These are phyloP conservation scores for Handroanthus guayacan DNA, from an alignment of 257 asterid species.

Conservation along the genomic window DNA sequence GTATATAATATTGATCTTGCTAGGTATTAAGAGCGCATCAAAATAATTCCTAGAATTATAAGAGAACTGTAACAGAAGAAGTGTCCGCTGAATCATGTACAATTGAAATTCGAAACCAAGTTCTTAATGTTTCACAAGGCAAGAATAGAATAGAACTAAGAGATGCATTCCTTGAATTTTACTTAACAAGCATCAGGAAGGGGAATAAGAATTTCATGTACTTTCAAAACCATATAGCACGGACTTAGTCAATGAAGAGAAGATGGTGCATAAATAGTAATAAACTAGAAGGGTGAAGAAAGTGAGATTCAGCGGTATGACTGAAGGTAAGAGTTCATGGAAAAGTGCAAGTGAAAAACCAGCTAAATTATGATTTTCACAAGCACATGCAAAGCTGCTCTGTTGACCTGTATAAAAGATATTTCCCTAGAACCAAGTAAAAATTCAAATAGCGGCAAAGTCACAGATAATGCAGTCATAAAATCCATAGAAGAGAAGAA, in stretches of 20 bases:
- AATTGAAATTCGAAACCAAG: conserved; percentile 8
- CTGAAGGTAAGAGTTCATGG: conserved; percentile 19
- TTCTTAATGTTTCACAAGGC: conserved; percentile 12
- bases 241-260: neutral
- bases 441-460: conserved; percentile 8
- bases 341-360: conserved; percentile 6
- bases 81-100: neutral
- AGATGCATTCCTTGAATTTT: neutral
- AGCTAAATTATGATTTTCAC: neutral
- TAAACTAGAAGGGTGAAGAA: neutral
- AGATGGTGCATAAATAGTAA: conserved; percentile 1
- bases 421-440: conserved; percentile 10
- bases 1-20: conserved; percentile 9
- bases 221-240: conserved; percentile 1
- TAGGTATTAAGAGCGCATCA: neutral
- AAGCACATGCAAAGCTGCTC: neutral
- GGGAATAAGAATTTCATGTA: neutral
- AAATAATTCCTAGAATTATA: conserved; percentile 12
- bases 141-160: conserved; percentile 18
- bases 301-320: conserved; percentile 8
- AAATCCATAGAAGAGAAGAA: conserved; percentile 20
- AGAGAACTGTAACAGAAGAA: neutral
- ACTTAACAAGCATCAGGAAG: conserved; percentile 11
- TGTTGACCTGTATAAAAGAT: neutral
- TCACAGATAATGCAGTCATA: conserved; percentile 5